Conservation (phyloP, 2,329 filamentous ascomycete species). For the Calonectria montana region DNA sequence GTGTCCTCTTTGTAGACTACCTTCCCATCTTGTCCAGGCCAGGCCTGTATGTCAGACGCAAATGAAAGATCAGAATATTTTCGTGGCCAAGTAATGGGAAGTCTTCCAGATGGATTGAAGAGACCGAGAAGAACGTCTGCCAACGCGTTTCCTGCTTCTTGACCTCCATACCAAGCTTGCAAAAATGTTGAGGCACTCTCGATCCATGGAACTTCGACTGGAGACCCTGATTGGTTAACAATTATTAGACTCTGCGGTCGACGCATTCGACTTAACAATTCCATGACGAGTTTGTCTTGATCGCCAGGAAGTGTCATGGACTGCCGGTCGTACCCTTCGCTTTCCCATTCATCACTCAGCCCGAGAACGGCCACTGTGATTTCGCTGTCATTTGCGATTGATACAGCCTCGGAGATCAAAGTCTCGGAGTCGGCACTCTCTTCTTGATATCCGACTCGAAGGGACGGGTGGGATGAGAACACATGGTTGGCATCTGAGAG, state of each 20-base stretch:
- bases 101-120: conserved; percentile 13
- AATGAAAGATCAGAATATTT: conserved; percentile 15
- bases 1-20: conserved; percentile 23
- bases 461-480: conserved; percentile 23
- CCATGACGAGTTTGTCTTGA: conserved; percentile 14
- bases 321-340: conserved; percentile 28
- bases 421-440: neutral
- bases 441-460: conserved; percentile 25
- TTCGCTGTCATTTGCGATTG: conserved; percentile 21
- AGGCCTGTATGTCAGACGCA: neutral
- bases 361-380: conserved; percentile 23
- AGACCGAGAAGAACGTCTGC: conserved; percentile 19
- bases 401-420: conserved; percentile 19
- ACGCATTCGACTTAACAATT: neutral
- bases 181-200: conserved; percentile 1
- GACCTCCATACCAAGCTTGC: conserved; percentile 25
- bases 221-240: conserved; percentile 30
- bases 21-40: conserved; percentile 22
- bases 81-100: conserved; percentile 18
- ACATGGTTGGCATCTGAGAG: conserved; percentile 2
- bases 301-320: conserved; percentile 24
- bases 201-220: conserved; percentile 23
- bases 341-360: conserved; percentile 31
- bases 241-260: conserved; percentile 20
- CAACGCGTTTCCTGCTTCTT: conserved; percentile 17